These are phyloP conservation scores for Mediolabrus comicus DNA, from an alignment of 108 stramenopile species.

Conservation along the genomic window DNA sequence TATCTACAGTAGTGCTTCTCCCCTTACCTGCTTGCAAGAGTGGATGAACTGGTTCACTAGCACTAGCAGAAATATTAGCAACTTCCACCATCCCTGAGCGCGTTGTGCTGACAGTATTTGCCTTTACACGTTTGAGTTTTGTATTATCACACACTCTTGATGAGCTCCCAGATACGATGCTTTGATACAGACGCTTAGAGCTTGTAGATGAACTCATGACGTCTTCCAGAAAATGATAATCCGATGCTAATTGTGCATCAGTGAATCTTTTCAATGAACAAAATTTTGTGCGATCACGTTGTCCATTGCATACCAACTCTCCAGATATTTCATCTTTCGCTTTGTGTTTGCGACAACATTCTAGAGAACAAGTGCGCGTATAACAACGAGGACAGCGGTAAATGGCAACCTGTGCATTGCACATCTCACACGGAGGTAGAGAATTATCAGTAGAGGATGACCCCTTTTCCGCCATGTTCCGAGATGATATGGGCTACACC, in stretches of 20 bases:
- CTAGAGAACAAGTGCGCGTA: slow-evolving; percentile 60
- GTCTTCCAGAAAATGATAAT: slow-evolving; percentile 81
- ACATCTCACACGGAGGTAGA: slow-evolving; percentile 52
- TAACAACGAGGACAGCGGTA: slow-evolving; percentile 71
- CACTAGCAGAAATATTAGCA: background rate
- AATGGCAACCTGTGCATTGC: slow-evolving; percentile 32
- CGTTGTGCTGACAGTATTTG: background rate
- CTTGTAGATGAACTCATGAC: slow-evolving; percentile 50
- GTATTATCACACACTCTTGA: background rate
- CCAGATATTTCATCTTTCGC: background rate
- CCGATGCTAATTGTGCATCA: slow-evolving; percentile 60
- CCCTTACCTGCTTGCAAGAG: slow-evolving; percentile 23
- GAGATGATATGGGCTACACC: background rate
- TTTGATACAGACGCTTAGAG: slow-evolving; percentile 44
- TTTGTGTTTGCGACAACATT: slow-evolving; percentile 64
- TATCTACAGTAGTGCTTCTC: slow-evolving; percentile 4
- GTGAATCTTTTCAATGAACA: slow-evolving; percentile 38
- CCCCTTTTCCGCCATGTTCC: background rate
- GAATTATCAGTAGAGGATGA: too few species aligned
- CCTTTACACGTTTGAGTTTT: background rate
- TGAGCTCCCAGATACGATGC: slow-evolving; percentile 20
- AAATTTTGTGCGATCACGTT: slow-evolving; percentile 63
- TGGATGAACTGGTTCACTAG: slow-evolving; percentile 22
- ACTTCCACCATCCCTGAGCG: background rate
- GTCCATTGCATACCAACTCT: slow-evolving; percentile 55